Evolutionary conservation across 306 rosid genomes (phyloP).

Genomic region (Senna siamea): DNA sequence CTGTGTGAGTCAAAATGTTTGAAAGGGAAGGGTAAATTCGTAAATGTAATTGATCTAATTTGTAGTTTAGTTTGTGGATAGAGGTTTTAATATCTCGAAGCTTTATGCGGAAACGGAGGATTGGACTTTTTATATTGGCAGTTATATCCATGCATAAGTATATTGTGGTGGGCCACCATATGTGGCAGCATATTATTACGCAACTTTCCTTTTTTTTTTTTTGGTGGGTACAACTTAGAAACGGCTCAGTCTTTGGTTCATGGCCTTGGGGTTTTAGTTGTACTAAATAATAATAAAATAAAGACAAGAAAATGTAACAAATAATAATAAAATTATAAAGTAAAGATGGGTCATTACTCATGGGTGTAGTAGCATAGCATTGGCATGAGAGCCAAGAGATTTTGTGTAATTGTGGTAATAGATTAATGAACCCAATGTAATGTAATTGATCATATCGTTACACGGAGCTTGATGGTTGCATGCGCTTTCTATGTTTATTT

Average conservation of each 20-base stretch:
- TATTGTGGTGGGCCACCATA: slow-evolving; percentile 47
- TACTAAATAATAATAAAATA: background rate
- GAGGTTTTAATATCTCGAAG: background rate
- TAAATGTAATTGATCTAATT: background rate
- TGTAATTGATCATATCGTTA: background rate
- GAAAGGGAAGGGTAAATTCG: background rate
- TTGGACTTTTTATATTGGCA: slow-evolving; percentile 21
- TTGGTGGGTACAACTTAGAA: too few relatives aligned
- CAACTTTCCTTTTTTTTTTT: slow-evolving; percentile 12
- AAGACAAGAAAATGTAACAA: too few relatives aligned
- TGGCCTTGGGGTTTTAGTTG: background rate
- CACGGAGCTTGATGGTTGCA: background rate
- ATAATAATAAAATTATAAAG: background rate
- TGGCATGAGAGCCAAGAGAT: background rate
- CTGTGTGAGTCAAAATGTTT: slow-evolving; percentile 1
- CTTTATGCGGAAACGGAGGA: slow-evolving; percentile 41
- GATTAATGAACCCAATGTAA: background rate
- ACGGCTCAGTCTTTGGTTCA: too few relatives aligned
- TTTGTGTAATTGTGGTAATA: background rate
- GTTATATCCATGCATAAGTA: slow-evolving; percentile 50
- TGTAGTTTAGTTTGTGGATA: background rate
- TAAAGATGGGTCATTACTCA: background rate
- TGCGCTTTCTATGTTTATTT: background rate
- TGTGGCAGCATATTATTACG: slow-evolving; percentile 46
- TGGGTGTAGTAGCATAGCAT: background rate